phyloP scores from a whole-genome alignment of 129 eudicot species.

The sunflower (Helianthus annuus) region DNA sequence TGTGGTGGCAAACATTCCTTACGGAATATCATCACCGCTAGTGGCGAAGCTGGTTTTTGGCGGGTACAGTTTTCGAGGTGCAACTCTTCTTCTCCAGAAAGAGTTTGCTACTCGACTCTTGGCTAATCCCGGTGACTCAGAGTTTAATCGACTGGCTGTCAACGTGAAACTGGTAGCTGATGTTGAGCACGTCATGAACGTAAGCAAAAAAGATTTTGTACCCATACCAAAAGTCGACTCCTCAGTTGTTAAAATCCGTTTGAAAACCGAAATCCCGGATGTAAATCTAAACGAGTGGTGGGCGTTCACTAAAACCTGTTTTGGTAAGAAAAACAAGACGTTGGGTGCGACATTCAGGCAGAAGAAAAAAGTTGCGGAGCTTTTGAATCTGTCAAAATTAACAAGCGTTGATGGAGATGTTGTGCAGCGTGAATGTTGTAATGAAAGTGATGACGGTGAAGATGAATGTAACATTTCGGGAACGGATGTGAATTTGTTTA shows the following conservation, averaged over 20 bases:
- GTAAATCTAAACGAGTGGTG: conserved; percentile 87
- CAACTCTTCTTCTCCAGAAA: conserved; percentile 84
- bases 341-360: conserved; percentile 85
- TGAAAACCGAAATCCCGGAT: conserved; percentile 53
- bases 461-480: conserved; percentile 22
- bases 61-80: conserved; percentile 47
- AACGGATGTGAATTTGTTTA: conserved; percentile 39
- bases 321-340: conserved; percentile 87
- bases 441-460: conserved; percentile 26
- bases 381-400: conserved; percentile 49
- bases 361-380: conserved; percentile 79
- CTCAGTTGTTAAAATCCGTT: conserved; percentile 38
- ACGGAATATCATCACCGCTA: conserved; percentile 81
- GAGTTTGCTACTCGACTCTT: conserved; percentile 90
- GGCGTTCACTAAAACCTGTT: conserved; percentile 77
- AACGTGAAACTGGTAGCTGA: conserved; percentile 85
- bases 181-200: conserved; percentile 80
- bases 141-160: conserved; percentile 76
- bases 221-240: conserved; percentile 40
- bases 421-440: conserved; percentile 10
- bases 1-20: conserved; percentile 94
- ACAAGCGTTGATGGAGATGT: conserved; percentile 17
- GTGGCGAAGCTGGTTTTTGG: conserved; percentile 92
- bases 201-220: conserved; percentile 80
- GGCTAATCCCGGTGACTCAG: conserved; percentile 94